Evolutionary conservation across 495 filamentous ascomycete genomes (phyloP).

Genomic region (Haplographium delicatum): DNA sequence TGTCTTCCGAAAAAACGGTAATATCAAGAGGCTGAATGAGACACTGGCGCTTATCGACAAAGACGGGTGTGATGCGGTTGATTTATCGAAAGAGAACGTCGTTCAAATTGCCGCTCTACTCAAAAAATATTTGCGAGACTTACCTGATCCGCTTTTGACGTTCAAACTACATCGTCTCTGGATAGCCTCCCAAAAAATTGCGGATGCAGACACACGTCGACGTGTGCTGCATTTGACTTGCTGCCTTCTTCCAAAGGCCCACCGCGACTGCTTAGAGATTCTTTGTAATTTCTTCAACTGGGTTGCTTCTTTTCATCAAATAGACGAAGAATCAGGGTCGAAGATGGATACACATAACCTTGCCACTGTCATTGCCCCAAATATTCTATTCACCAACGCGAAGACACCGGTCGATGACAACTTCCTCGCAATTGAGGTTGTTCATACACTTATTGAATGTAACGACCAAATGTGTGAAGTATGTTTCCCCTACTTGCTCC

Average conservation of each 20-base stretch:
- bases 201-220: conserved; percentile 73
- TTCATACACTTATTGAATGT: conserved; percentile 81
- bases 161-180: conserved; percentile 91
- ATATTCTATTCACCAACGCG: conserved; percentile 76
- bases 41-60: conserved; percentile 76
- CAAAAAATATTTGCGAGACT: conserved; percentile 91
- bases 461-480: conserved; percentile 98
- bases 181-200: conserved; percentile 85
- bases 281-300: conserved; percentile 96
- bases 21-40: conserved; percentile 85
- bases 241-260: conserved; percentile 86
- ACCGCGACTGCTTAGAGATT: conserved; percentile 93
- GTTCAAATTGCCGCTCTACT: conserved; percentile 92
- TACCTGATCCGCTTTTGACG: conserved; percentile 92
- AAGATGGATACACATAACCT: conserved; percentile 99
- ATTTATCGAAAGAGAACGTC: conserved; percentile 76
- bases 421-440: conserved; percentile 87
- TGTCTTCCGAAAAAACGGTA: conserved; percentile 98
- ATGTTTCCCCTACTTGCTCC: conserved; percentile 33
- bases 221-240: conserved; percentile 87
- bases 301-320: conserved; percentile 93
- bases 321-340: conserved; percentile 86
- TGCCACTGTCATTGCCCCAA: conserved; percentile 96
- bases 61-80: conserved; percentile 73
- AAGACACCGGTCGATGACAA: conserved; percentile 68